These are phyloP conservation scores for Xylariaceae sp. DNA, from an alignment of 2,329 filamentous ascomycete genomes.

Conservation along the genomic window DNA sequence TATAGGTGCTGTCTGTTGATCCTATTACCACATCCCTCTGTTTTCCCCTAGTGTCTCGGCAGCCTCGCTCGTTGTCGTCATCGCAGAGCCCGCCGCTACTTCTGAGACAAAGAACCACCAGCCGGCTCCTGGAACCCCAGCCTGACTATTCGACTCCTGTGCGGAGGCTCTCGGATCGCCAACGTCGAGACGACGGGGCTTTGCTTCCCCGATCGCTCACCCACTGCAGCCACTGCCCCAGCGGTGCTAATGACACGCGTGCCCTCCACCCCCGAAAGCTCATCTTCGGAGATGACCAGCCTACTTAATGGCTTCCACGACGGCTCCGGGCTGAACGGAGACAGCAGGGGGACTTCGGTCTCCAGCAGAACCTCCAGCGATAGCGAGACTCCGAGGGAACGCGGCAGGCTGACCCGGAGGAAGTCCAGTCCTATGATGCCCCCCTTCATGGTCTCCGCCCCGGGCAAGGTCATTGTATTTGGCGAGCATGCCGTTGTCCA, in stretches of 20 bases:
- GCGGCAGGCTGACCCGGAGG: slow-evolving; percentile 45
- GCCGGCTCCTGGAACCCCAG: too few relatives aligned
- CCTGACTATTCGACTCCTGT: too few relatives aligned
- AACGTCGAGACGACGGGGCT: too few relatives aligned
- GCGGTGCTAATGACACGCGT: slow-evolving; percentile 23
- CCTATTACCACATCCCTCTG: too few relatives aligned
- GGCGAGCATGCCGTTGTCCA: slow-evolving; percentile 98
- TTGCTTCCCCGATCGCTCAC: too few relatives aligned
- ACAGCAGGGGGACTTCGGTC: slow-evolving; percentile 31
- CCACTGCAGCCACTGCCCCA: background rate
- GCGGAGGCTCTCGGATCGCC: too few relatives aligned
- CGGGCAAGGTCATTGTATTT: slow-evolving; percentile 97
- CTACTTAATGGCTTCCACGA: slow-evolving; percentile 29
- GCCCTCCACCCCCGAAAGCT: slow-evolving; percentile 28
- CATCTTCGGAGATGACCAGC: slow-evolving; percentile 33
- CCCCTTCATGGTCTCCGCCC: slow-evolving; percentile 95
- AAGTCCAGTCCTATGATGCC: slow-evolving; percentile 70
- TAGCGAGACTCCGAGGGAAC: slow-evolving; percentile 33
- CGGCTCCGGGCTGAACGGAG: slow-evolving; percentile 25
- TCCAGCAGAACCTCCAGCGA: slow-evolving; percentile 28
- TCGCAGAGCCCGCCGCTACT: too few relatives aligned
- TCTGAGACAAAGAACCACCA: too few relatives aligned
- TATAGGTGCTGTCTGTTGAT: too few relatives aligned
- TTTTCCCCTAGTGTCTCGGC: too few relatives aligned
- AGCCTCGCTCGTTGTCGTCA: too few relatives aligned